phyloP scores from a whole-genome alignment of 2,329 filamentous ascomycete species.

The Geosmithia flava region DNA sequence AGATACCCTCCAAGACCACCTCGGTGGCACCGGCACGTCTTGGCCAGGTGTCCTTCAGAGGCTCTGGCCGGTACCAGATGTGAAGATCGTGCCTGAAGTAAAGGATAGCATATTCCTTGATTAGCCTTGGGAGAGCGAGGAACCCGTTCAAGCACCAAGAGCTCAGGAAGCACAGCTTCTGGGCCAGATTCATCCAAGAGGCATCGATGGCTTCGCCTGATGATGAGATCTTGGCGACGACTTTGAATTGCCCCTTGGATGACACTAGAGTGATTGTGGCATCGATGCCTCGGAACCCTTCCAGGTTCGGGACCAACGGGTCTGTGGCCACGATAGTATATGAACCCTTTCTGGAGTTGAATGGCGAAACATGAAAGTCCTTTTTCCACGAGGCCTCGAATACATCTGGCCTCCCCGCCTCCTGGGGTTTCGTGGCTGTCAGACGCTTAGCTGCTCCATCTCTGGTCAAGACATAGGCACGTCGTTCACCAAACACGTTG shows the following conservation, averaged over 20 bases:
- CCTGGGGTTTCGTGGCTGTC: neutral
- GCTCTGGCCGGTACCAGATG: slow-evolving; percentile 55
- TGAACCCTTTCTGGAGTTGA: slow-evolving; percentile 49
- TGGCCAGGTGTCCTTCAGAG: slow-evolving; percentile 40
- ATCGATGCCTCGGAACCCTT: slow-evolving; percentile 31
- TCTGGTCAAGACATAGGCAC: slow-evolving; percentile 20
- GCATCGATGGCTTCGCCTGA: slow-evolving; percentile 37
- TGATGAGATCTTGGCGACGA: slow-evolving; percentile 48
- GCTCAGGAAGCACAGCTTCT: slow-evolving; percentile 33
- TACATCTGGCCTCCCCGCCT: slow-evolving; percentile 2
- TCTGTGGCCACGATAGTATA: slow-evolving; percentile 40
- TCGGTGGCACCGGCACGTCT: slow-evolving; percentile 40
- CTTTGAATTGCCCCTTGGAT: slow-evolving; percentile 46
- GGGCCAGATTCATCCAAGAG: slow-evolving; percentile 22
- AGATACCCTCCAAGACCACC: slow-evolving; percentile 28
- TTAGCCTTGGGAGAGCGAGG: slow-evolving; percentile 52
- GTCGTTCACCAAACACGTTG: slow-evolving; percentile 63
- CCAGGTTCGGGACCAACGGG: slow-evolving; percentile 22
- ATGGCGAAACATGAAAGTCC: slow-evolving; percentile 66
- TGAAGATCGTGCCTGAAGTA: slow-evolving; percentile 45
- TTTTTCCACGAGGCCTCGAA: slow-evolving; percentile 49
- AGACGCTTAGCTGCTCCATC: slow-evolving; percentile 11
- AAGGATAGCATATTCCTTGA: slow-evolving; percentile 44
- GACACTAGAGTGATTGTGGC: slow-evolving; percentile 49
- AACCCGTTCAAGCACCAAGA: slow-evolving; percentile 59